phyloP scores from a whole-genome alignment of 805 yeast genomes.

The Yarrowia sp. region DNA sequence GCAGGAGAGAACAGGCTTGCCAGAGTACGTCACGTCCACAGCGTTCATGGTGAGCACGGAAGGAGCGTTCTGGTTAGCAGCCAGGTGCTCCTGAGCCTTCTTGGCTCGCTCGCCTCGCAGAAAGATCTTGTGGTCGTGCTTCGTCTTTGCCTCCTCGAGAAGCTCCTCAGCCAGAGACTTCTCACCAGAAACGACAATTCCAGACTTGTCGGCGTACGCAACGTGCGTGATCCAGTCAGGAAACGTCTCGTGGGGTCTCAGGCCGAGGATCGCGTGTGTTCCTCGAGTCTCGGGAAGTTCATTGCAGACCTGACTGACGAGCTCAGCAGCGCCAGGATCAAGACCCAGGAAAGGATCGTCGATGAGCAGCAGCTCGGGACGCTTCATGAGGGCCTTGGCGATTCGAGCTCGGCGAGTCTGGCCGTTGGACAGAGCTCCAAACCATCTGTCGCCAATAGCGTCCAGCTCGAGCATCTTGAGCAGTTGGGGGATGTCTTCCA shows the following conservation, averaged over 20 bases:
- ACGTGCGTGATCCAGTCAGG: slow-evolving; percentile 81
- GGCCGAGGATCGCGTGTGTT: slow-evolving; percentile 53
- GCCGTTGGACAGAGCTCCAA: slow-evolving; percentile 87
- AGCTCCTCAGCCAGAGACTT: slow-evolving; percentile 30
- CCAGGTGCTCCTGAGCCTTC: background rate
- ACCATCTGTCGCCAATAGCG: slow-evolving; percentile 67
- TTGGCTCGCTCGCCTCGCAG: slow-evolving; percentile 1
- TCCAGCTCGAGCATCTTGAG: slow-evolving; percentile 53
- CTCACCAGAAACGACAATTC: slow-evolving; percentile 52
- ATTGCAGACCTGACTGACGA: slow-evolving; percentile 56
- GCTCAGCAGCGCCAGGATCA: slow-evolving; percentile 67
- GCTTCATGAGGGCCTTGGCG: slow-evolving; percentile 65
- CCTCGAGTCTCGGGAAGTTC: slow-evolving; percentile 37
- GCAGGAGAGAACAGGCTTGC: slow-evolving; percentile 55
- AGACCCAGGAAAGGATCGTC: slow-evolving; percentile 94
- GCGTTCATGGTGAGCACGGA: slow-evolving; percentile 53
- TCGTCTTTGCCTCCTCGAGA: slow-evolving; percentile 31
- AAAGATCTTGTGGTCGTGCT: slow-evolving; percentile 20
- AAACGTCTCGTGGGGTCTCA: slow-evolving; percentile 68
- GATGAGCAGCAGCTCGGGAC: slow-evolving; percentile 65
- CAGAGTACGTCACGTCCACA: slow-evolving; percentile 65
- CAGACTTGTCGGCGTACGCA: slow-evolving; percentile 57
- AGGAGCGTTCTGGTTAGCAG: background rate
- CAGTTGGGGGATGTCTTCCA: slow-evolving; percentile 35
- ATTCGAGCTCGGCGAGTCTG: slow-evolving; percentile 88